Evolutionary conservation across 495 filamentous ascomycete species (phyloP).

Genomic region (Melanomma pulvis-pyrius): DNA sequence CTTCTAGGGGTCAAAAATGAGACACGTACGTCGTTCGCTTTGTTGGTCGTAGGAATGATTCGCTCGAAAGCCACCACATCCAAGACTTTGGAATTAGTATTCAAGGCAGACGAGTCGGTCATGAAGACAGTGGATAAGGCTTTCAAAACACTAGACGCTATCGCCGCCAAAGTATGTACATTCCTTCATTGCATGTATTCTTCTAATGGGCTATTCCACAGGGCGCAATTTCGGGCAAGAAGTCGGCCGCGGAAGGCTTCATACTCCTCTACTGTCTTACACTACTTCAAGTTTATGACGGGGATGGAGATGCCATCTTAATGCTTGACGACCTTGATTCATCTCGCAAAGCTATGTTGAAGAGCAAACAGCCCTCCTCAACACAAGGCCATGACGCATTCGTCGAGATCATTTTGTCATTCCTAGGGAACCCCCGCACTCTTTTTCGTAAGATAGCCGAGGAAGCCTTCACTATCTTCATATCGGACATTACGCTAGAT

Average conservation of each 20-base stretch:
- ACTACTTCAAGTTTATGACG: constrained; percentile 85
- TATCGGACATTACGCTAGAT: constrained; percentile 66
- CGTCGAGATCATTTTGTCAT: constrained; percentile 83
- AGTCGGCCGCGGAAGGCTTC: constrained; percentile 60
- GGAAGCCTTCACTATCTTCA: constrained; percentile 83
- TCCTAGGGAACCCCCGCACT: constrained; percentile 82
- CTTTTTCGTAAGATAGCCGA: constrained; percentile 84
- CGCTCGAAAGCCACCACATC: constrained; percentile 47
- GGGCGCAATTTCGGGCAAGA: constrained; percentile 24
- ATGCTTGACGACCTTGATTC: constrained; percentile 74
- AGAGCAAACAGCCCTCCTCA: constrained; percentile 47
- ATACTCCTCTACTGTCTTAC: constrained; percentile 83
- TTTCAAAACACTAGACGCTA: constrained; percentile 57
- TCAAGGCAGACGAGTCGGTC: constrained; percentile 61
- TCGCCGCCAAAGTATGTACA: constrained; percentile 39
- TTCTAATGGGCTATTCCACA: not conserved
- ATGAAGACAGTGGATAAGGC: constrained; percentile 69
- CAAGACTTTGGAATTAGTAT: constrained; percentile 41
- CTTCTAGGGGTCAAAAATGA: constrained; percentile 53
- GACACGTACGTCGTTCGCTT: constrained; percentile 42
- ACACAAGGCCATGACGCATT: constrained; percentile 49
- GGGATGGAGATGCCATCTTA: constrained; percentile 76
- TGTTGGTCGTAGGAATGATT: constrained; percentile 57
- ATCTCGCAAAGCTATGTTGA: constrained; percentile 65
- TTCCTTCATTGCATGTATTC: not conserved